Base-by-base conservation (phyloP, 768 basidiomycete genomes). In the Lactifluus echinatus region DNA sequence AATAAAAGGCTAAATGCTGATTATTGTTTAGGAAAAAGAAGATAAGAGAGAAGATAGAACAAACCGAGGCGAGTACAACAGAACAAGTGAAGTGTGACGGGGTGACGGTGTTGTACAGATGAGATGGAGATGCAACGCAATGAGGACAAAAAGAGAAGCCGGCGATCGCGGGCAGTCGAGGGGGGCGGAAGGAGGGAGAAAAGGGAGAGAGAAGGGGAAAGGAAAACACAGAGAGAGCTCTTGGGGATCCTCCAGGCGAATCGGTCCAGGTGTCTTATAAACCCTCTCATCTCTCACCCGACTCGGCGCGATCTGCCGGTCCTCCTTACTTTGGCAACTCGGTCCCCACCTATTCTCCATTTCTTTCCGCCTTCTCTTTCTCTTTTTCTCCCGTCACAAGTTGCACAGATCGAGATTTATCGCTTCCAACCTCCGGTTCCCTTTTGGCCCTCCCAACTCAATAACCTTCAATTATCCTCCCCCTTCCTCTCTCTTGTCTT, bases 21-120 rank as follows among this genome's bases (percentile, higher is more conserved):
- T 23, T 23, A 28, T 53, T 53, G 34, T 53, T 44, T 37, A 10
- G 36, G 26, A 40, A 39, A 34, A 50, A 46, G 31, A 10, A 40
- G 26, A 40, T 37, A 34, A 50, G 45, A 60, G 29, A 59, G 63
- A 57, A 60, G n/a, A 61, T 52, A 55, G 60, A 57, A 68, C 55
- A 37, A 58, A 63, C 59, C 56, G 55, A 62, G 63, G 57, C 57
- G 51, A 63, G 63, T 62, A 57, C 59, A 66, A 69, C 69, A 63
- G n/a, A 58, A 52, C 52, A 57, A 48, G 51, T 48, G 46, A 65
- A 74, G 66, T 71, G 75, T 73, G 72, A 72, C 73, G 66, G n/a
- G 69, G 66, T 70, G 67, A 70, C 31, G 37, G 15, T 53, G 71
- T 71, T 66, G 67, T 67, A 63, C 61, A 54, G 44, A 56, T 55